Conservation (phyloP, 768 basidiomycete genomes). For the Xerocomellus intermedius region DNA sequence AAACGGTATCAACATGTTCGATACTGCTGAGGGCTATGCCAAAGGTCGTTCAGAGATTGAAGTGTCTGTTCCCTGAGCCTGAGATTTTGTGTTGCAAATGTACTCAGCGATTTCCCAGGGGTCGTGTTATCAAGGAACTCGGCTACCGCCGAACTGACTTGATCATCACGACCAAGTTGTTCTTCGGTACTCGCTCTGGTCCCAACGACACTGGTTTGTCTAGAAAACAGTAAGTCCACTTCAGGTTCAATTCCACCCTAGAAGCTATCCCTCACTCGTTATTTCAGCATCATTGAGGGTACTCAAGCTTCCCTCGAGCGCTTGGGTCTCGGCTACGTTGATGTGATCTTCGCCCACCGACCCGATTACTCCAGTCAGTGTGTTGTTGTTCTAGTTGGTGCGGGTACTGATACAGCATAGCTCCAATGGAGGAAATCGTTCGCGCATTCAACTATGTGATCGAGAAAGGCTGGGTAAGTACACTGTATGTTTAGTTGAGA, state of each 20-base stretch:
- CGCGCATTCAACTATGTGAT: constrained; percentile 58
- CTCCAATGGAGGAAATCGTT: constrained; percentile 54
- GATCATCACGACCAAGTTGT: constrained; percentile 57
- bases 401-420: constrained; percentile 17
- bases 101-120: constrained; percentile 27
- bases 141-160: constrained; percentile 49
- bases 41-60: constrained; percentile 52
- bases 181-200: constrained; percentile 51
- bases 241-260: not conserved
- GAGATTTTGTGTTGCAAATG: not conserved
- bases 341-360: constrained; percentile 50
- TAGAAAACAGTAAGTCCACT: constrained; percentile 28
- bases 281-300: constrained; percentile 53
- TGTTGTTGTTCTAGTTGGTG: not conserved
- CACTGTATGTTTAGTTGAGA: not conserved
- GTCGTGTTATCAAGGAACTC: constrained; percentile 54
- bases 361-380: constrained; percentile 38
- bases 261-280: not conserved
- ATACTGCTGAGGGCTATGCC: constrained; percentile 46
- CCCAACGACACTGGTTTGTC: constrained; percentile 42
- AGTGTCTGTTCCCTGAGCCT: constrained; percentile 34
- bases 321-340: constrained; percentile 54
- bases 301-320: constrained; percentile 48
- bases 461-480: constrained; percentile 43
- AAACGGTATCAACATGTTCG: constrained; percentile 50